Evolutionary conservation across 139 green algal species (phyloP).

Genomic region (Coelastrella sp.): DNA sequence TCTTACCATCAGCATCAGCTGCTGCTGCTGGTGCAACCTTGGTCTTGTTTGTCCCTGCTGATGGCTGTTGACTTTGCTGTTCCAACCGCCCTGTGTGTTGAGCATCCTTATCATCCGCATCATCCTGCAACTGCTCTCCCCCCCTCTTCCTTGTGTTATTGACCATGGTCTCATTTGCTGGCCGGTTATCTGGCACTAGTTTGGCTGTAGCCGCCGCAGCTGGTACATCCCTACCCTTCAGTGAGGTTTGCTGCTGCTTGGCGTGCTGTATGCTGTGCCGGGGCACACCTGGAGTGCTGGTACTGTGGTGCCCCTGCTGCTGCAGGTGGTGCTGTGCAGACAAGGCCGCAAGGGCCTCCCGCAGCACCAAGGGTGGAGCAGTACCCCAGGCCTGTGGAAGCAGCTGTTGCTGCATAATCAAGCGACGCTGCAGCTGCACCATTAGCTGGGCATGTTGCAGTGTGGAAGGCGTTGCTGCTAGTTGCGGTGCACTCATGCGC

Average conservation of each 20-base stretch:
- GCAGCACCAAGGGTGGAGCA: background rate
- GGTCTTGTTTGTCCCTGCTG: background rate
- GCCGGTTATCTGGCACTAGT: background rate
- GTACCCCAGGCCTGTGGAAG: constrained; percentile 4
- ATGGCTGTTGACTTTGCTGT: background rate
- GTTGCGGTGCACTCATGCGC: background rate
- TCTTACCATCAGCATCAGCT: background rate
- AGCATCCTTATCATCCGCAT: background rate
- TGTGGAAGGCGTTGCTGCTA: background rate
- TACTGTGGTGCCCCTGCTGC: background rate
- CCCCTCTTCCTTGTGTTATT: background rate
- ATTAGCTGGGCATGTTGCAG: background rate
- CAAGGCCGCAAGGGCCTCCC: background rate
- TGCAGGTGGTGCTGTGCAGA: background rate
- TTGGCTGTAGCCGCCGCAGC: background rate
- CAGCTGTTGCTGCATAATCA: constrained; percentile 2
- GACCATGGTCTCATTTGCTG: background rate
- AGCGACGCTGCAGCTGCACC: background rate
- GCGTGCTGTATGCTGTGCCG: background rate
- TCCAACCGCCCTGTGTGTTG: background rate
- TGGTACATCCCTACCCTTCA: background rate
- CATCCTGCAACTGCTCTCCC: background rate
- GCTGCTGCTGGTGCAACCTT: too few relatives aligned
- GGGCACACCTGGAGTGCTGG: too few relatives aligned
- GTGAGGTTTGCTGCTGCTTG: background rate